Evolutionary conservation across 495 filamentous ascomycete genomes (phyloP).

Genomic region (Lasiosphaeria ovina): DNA sequence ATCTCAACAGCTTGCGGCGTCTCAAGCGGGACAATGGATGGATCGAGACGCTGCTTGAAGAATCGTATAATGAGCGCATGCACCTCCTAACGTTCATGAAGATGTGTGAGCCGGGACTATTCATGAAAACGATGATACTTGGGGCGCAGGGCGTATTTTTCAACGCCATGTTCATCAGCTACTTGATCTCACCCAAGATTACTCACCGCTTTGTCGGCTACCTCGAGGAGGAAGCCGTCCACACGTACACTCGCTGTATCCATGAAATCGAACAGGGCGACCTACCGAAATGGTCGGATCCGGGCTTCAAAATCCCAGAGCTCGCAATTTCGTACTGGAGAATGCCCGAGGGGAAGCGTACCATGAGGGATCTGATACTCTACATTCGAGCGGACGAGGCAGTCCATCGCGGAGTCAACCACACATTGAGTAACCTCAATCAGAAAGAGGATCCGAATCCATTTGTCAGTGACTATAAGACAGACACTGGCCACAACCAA

Average conservation of each 20-base stretch:
- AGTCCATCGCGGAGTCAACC: conserved; percentile 97
- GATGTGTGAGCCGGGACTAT: conserved; percentile 82
- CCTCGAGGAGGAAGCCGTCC: conserved; percentile 92
- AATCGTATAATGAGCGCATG: conserved; percentile 95
- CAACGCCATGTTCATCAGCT: conserved; percentile 87
- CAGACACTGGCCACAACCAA: conserved; percentile 41
- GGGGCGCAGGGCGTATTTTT: conserved; percentile 86
- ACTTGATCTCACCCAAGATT: conserved; percentile 83
- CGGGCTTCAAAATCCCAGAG: conserved; percentile 73
- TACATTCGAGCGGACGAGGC: conserved; percentile 89
- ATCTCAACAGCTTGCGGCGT: conserved; percentile 75
- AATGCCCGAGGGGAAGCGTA: conserved; percentile 80
- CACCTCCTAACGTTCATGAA: conserved; percentile 93
- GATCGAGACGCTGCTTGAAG: conserved; percentile 95
- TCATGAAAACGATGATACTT: conserved; percentile 86
- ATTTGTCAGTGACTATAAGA: conserved; percentile 73
- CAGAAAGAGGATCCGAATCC: conserved; percentile 87
- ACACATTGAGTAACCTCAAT: conserved; percentile 82
- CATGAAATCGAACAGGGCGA: conserved; percentile 79
- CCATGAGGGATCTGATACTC: conserved; percentile 80
- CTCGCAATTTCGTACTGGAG: conserved; percentile 89
- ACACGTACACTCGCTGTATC: conserved; percentile 89
- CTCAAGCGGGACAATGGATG: conserved; percentile 95
- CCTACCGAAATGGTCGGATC: conserved; percentile 71
- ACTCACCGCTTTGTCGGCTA: conserved; percentile 97